Conservation (phyloP, 441 rosid genomes). For the Croton laevigatus region DNA sequence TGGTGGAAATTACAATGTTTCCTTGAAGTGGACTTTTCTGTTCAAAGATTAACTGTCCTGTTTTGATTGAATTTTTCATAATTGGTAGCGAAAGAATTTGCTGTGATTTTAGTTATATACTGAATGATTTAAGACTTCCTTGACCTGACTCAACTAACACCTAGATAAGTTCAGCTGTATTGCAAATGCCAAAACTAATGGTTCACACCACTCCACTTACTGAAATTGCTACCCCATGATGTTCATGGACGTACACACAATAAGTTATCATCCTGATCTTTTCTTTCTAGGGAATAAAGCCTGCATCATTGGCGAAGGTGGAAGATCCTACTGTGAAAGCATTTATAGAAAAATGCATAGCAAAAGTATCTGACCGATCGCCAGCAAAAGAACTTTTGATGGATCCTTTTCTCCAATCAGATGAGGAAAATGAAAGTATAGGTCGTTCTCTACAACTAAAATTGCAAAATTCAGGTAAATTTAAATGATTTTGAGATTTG, state of each 20-base stretch:
- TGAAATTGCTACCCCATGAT: not conserved
- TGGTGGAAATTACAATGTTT: not conserved
- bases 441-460: slow-evolving; percentile 30
- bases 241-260: not conserved
- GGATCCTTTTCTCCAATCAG: slow-evolving; percentile 74
- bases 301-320: slow-evolving; percentile 83
- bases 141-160: no score
- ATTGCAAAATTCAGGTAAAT: slow-evolving; percentile 38
- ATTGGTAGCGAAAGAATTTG: not conserved
- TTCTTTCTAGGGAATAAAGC: slow-evolving; percentile 72
- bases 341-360: slow-evolving; percentile 87
- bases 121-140: not conserved
- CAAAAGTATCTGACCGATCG: slow-evolving; percentile 67
- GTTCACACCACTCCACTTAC: not conserved
- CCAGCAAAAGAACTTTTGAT: slow-evolving; percentile 76
- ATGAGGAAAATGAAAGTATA: slow-evolving; percentile 46
- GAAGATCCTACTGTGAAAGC: slow-evolving; percentile 52
- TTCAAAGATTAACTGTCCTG: not conserved
- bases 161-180: not conserved
- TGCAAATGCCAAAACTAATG: slow-evolving; percentile 1
- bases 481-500: slow-evolving; percentile 1
- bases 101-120: no score
- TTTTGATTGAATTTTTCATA: not conserved
- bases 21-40: not conserved
- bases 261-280: slow-evolving; percentile 12